These are phyloP conservation scores for Oryza longistaminata DNA, from an alignment of 176 grass and related monocot genomes.

Conservation along the genomic window DNA sequence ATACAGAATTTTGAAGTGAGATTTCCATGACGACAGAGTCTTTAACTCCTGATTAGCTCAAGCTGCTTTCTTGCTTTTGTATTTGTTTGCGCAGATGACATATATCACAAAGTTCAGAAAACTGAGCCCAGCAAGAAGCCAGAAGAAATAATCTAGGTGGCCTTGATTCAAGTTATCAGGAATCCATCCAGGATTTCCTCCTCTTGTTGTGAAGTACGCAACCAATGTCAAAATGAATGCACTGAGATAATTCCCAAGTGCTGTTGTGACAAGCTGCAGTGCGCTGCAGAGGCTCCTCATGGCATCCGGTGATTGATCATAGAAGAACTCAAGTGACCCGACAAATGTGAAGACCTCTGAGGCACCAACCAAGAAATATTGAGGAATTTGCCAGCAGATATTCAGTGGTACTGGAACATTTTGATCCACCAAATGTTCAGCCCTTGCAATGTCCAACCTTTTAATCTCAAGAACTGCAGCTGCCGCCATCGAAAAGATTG, in stretches of 20 bases:
- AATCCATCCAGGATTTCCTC: constrained; percentile 74
- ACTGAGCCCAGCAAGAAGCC: constrained; percentile 73
- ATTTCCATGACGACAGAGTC: not conserved
- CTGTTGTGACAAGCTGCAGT: constrained; percentile 61
- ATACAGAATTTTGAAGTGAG: constrained; percentile 2
- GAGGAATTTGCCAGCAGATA: constrained; percentile 88
- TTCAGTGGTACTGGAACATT: constrained; percentile 70
- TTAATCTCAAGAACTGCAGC: constrained; percentile 73
- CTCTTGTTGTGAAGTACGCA: constrained; percentile 61
- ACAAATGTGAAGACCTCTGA: constrained; percentile 87
- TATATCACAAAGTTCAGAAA: constrained; percentile 68
- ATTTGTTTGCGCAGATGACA: constrained; percentile 53
- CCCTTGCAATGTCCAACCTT: constrained; percentile 58
- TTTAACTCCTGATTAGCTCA: constrained; percentile 9
- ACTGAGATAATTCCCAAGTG: constrained; percentile 71
- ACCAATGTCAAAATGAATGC: constrained; percentile 74
- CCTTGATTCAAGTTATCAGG: constrained; percentile 88
- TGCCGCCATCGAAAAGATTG: constrained; percentile 70
- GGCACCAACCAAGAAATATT: constrained; percentile 75
- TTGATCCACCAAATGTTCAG: constrained; percentile 53
- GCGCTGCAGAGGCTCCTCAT: constrained; percentile 87
- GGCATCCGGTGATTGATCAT: constrained; percentile 78
- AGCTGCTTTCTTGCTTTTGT: constrained; percentile 77
- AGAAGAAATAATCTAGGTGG: constrained; percentile 85
- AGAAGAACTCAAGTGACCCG: constrained; percentile 77